These are phyloP conservation scores for Rhizophora apiculata DNA, from an alignment of 345 rosid genomes.

Conservation along the genomic window DNA sequence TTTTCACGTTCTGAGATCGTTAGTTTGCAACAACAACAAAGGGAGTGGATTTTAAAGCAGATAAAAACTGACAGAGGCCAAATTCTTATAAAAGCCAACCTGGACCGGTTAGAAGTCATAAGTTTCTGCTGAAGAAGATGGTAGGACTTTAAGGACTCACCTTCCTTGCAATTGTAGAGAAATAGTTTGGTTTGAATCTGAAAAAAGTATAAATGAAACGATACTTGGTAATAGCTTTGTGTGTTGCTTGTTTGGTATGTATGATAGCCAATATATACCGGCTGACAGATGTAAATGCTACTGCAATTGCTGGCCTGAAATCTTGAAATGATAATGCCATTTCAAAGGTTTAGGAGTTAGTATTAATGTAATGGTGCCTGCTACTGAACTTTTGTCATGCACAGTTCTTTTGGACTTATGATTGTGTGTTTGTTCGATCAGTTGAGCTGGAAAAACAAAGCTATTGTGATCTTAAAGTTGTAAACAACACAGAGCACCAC, in stretches of 20 bases:
- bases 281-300: too few relatives aligned
- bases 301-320: too few relatives aligned
- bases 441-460: slow-evolving; percentile 72
- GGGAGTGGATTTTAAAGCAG: not conserved
- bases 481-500: slow-evolving; percentile 69
- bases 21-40: not conserved
- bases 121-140: not conserved
- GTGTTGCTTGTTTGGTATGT: too few relatives aligned
- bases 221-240: too few relatives aligned
- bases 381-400: not conserved
- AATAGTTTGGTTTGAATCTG: not conserved
- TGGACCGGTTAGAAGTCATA: not conserved
- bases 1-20: not conserved
- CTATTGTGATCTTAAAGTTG: slow-evolving; percentile 66
- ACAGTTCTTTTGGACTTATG: slow-evolving; percentile 17
- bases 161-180: not conserved
- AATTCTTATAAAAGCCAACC: not conserved
- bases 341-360: not conserved
- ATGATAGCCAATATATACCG: too few relatives aligned
- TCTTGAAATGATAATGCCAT: not conserved
- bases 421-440: slow-evolving; percentile 27
- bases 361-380: too few relatives aligned
- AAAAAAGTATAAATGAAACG: too few relatives aligned
- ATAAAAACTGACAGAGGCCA: not conserved
- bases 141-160: not conserved